A percentile compares a stretch with the other conserved stretches of the same genome.
Conservation (phyloP, 139 green algal genomes). For the Chlorella sorokiniana region DNA sequence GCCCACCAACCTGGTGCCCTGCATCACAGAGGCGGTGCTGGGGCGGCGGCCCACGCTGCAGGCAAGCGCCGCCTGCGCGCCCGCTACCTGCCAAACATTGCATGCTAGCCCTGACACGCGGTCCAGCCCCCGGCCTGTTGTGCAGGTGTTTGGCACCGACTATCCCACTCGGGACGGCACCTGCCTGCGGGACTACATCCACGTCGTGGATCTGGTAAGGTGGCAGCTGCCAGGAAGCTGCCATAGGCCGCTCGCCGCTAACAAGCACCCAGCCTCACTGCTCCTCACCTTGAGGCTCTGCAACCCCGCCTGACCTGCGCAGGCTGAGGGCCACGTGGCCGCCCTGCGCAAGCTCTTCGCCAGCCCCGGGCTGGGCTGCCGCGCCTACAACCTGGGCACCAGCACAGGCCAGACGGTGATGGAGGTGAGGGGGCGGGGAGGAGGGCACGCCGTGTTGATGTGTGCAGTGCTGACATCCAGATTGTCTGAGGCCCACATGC, state of each 20-base stretch:
- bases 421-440: slow-evolving; percentile 72
- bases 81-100: too few species aligned
- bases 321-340: slow-evolving; percentile 70
- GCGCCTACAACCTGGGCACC: slow-evolving; percentile 94
- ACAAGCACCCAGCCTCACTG: too few species aligned
- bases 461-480: not conserved
- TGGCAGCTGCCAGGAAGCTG: slow-evolving; percentile 54
- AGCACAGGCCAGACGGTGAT: slow-evolving; percentile 89
- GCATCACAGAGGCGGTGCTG: slow-evolving; percentile 90
- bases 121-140: slow-evolving; percentile 37
- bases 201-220: slow-evolving; percentile 86
- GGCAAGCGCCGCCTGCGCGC: too few species aligned
- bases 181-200: slow-evolving; percentile 94
- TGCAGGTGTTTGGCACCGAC: slow-evolving; percentile 90
- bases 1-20: slow-evolving; percentile 98
- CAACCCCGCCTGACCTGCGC: not conserved
- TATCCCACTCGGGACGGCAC: slow-evolving; percentile 89
- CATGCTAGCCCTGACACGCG: not conserved
- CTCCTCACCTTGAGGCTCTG: not conserved
- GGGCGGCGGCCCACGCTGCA: slow-evolving; percentile 55
- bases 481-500: not conserved
- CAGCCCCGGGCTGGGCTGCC: slow-evolving; percentile 66
- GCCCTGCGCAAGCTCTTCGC: slow-evolving; percentile 78
- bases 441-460: not conserved
- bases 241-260: not conserved